Base-by-base conservation (phyloP, 495 filamentous ascomycete species). In the Penicillium canescens region DNA sequence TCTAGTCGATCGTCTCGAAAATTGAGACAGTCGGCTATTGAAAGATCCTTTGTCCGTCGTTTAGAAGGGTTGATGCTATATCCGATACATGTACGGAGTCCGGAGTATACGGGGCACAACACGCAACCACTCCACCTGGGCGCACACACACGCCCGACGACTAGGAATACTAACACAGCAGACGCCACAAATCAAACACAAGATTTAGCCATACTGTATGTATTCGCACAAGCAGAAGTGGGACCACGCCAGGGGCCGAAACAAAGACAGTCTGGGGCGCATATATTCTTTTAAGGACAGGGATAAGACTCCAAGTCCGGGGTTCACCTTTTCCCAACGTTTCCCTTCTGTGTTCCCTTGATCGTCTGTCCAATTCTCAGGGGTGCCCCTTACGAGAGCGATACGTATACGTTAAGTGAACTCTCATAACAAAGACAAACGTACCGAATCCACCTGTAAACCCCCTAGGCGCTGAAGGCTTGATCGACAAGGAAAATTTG, bases 211-310 rank as follows among this genome's bases (percentile, higher is more conserved):
- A 31, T 31, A 31, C 28, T 31, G 28, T 31, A 24, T 6, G 23
- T 24, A 24, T 24, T 18, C 31, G 0, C 33, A 47, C 14, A 23
- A 36, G 13, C 24, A 48, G 6, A 20, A 45, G 24, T 50, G 37
- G 37, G 40, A 20, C 33, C 34, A 42, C 28, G 50, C 50, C 34
- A 53, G 50, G 50, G 50, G 34, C 23, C 41, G 50, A 53, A 33
- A 53, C 33, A 43, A 7, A 26, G 3, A 26, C 28, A 16, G 50
- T 46, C 50, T 44, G 41, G 50, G 20, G 50, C 42, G 18, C 42
- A 53, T 34, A 45, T 39, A 23, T 48, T 10, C 48, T 36, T 51
- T 51, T 39, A 14, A 21, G 16, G 12, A 28, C 21, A 46, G 42
- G 50, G 50, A 45, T 52, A 45, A 31, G 18, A 39, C 36, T 34